Evolutionary conservation across 768 basidiomycete genomes (phyloP).

Genomic region (Lactarius evosmus): DNA sequence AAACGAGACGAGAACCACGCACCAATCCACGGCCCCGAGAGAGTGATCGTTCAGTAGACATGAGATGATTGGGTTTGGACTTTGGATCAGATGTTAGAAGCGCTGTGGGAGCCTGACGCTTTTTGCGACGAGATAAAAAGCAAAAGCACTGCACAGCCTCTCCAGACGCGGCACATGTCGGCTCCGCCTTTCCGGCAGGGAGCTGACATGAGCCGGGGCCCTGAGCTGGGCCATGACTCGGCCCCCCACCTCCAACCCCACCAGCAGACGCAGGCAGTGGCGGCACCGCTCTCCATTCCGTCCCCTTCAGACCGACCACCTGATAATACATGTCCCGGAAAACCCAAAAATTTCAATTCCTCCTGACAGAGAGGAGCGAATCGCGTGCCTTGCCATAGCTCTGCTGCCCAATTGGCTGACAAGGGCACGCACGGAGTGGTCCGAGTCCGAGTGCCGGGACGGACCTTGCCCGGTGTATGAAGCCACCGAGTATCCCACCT

Average conservation of each 20-base stretch:
- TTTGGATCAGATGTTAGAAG: not conserved
- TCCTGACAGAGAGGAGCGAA: not conserved
- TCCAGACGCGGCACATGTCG: not conserved
- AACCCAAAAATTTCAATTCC: too few species aligned
- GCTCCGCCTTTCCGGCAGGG: not conserved
- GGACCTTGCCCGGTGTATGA: not conserved
- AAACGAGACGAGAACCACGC: not conserved
- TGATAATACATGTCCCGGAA: too few species aligned
- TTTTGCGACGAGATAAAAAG: conserved; percentile 8
- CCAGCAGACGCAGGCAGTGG: not conserved
- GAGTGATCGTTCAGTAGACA: conserved; percentile 11
- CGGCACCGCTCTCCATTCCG: not conserved
- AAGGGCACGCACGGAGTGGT: not conserved
- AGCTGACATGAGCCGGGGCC: not conserved
- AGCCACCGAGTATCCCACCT: conserved; percentile 10
- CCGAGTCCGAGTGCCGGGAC: not conserved
- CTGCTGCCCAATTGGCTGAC: not conserved
- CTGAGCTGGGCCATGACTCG: not conserved
- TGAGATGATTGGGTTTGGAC: not conserved
- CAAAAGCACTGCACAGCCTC: conserved; percentile 2
- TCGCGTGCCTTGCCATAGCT: not conserved
- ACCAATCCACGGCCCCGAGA: conserved; percentile 16
- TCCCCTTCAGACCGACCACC: not conserved
- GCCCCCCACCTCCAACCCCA: not conserved
- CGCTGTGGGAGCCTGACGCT: not conserved